Evolutionary conservation across 495 filamentous ascomycete genomes (phyloP), one percentile per base, ranked within the genome.

Genomic region (Penicillium herquei): DNA sequence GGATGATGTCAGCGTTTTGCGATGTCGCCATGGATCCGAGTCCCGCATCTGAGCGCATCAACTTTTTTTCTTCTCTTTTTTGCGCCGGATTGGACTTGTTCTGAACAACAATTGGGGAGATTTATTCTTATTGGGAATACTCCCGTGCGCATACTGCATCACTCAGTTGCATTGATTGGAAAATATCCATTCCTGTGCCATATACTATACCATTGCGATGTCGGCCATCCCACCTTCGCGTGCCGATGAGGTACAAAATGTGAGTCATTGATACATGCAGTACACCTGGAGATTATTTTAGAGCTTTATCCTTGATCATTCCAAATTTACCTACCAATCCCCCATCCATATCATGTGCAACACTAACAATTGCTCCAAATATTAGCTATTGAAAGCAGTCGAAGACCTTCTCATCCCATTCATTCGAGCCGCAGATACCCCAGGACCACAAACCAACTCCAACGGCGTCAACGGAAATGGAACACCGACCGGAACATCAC

Each of bases 331-430:
- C n/a, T n/a, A n/a, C n/a, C n/a, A n/a, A n/a, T n/a, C n/a, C n/a
- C n/a, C n/a, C n/a, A n/a, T n/a, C n/a, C n/a, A n/a, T n/a, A 8
- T 21, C 9, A 10, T 39, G 5, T 39, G 3, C 1, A 16, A 14
- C 9, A 35, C 33, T 49, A 39, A 33, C 26, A 16, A 21, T 14
- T 48, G 16, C 17, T 18, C 12, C 1, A 0, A 12, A 18, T 44
- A 42, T 41, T 57, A 93, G 91, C 81, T 94, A 33, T 74, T 96
- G 10, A 79, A 79, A 56, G 84, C 89, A 9, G 84, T 93, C 39
- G 81, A 90, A 78, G 74, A 81, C 32, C 81, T 92, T 34, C 78
- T 96, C 30, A 79, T 94, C 26, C 88, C 88, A 1, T 94, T 91
- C 70, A 87, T 96, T 59, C 81, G 78, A 40, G 78, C 80, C 11